phyloP scores from a whole-genome alignment of 768 basidiomycete species.

The Termitomyces eurrhizus region DNA sequence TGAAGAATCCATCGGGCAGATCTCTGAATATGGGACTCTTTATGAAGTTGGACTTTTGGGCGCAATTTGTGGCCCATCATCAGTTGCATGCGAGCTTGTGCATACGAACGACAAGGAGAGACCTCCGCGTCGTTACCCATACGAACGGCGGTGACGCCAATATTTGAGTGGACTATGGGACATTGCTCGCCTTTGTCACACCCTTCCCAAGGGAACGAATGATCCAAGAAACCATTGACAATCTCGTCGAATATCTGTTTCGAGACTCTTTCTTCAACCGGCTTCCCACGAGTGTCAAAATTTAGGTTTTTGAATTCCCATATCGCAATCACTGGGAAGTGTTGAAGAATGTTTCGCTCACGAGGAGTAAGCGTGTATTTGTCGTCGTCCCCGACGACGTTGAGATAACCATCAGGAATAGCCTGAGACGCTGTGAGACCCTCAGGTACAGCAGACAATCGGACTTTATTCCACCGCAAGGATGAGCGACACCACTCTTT shows the following conservation, averaged over 20 bases:
- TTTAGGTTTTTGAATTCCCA: no score
- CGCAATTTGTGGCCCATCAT: no score
- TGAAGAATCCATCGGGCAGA: background rate
- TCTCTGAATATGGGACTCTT: background rate
- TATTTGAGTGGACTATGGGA: background rate
- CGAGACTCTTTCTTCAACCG: background rate
- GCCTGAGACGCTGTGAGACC: background rate
- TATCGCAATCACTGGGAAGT: background rate
- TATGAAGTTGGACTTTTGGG: background rate
- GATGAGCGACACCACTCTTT: background rate
- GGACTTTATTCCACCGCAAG: background rate
- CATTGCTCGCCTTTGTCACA: background rate
- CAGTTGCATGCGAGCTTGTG: background rate
- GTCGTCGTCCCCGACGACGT: background rate
- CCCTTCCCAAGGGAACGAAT: background rate
- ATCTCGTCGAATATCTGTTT: background rate
- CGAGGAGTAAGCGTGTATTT: background rate
- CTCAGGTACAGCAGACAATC: background rate
- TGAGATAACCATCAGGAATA: no score
- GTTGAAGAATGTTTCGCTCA: background rate
- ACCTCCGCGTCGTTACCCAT: background rate
- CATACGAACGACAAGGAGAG: background rate
- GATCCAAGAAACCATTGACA: background rate
- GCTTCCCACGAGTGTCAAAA: background rate
- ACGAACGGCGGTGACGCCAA: background rate